Conservation (phyloP, 805 yeast species). For the Yamadazyma akitaensis region DNA sequence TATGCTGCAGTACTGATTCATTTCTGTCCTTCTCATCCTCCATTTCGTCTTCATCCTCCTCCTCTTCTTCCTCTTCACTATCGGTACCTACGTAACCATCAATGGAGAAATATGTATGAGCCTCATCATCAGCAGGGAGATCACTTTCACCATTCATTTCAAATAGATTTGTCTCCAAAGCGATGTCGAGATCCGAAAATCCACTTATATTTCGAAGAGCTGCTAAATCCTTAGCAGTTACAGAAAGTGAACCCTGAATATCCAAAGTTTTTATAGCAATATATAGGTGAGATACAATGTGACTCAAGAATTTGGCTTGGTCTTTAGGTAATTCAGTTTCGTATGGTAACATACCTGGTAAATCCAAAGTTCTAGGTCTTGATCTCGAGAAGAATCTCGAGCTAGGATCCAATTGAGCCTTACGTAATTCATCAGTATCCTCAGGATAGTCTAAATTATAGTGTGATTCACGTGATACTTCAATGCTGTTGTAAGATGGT, state of each 20-base stretch:
- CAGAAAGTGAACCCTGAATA: conserved; percentile 63
- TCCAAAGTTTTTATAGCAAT: conserved; percentile 75
- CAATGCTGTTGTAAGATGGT: conserved; percentile 31
- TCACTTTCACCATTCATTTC: conserved; percentile 20
- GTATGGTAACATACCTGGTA: conserved; percentile 64
- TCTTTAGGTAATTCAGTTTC: conserved; percentile 63
- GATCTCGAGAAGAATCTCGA: conserved; percentile 37
- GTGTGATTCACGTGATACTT: conserved; percentile 26
- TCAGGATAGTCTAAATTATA: conserved; percentile 55
- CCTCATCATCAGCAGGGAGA: conserved; percentile 16
- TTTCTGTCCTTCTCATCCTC: conserved; percentile 32
- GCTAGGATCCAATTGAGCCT: conserved; percentile 29
- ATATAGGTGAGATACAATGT: conserved; percentile 75
- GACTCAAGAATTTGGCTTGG: conserved; percentile 69
- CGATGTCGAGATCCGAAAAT: conserved; percentile 41
- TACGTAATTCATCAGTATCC: conserved; percentile 27
- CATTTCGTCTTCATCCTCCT: conserved; percentile 33
- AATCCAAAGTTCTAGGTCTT: conserved; percentile 39
- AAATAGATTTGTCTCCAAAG: conserved; percentile 53
- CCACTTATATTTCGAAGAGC: conserved; percentile 29
- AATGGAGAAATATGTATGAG: conserved; percentile 14
- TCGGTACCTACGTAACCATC: conserved; percentile 17
- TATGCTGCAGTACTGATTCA: conserved; percentile 49
- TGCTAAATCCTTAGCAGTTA: conserved; percentile 67
- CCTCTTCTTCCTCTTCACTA: conserved; percentile 42